Evolutionary conservation across 2,329 filamentous ascomycete species (phyloP).

Genomic region (Pestalotiopsis sp.): DNA sequence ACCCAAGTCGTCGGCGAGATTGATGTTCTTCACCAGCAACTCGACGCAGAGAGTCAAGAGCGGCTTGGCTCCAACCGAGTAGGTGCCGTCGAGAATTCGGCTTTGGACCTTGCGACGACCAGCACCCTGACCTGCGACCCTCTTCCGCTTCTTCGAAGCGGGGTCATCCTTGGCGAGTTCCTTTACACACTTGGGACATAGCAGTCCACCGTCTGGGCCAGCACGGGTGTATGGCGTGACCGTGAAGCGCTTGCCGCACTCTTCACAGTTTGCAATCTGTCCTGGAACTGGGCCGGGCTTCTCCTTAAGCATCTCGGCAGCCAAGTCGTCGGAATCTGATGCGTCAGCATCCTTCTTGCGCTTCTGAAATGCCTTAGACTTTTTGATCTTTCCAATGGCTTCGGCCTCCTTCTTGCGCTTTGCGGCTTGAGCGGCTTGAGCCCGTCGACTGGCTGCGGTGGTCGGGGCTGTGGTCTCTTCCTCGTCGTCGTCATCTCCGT

Average conservation of each 20-base stretch:
- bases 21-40: constrained; percentile 63
- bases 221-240: constrained; percentile 87
- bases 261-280: constrained; percentile 85
- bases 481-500: constrained; percentile 17
- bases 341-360: constrained; percentile 43
- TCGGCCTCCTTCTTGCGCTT: constrained; percentile 56
- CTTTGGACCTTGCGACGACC: constrained; percentile 79
- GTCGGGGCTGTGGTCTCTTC: constrained; percentile 16
- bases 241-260: constrained; percentile 86
- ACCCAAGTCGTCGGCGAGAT: constrained; percentile 64
- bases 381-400: constrained; percentile 64
- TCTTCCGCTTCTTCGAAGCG: constrained; percentile 56
- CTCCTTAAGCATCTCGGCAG: constrained; percentile 50
- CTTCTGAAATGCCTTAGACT: constrained; percentile 60
- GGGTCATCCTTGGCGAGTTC: constrained; percentile 70
- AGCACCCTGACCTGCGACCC: constrained; percentile 52
- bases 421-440: not conserved
- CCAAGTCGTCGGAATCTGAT: constrained; percentile 51
- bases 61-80: constrained; percentile 67
- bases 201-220: constrained; percentile 80
- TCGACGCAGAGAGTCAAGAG: constrained; percentile 67
- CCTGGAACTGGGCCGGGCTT: constrained; percentile 66
- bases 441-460: constrained; percentile 11
- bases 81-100: constrained; percentile 78
- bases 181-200: constrained; percentile 82